phyloP scores from a whole-genome alignment of 1,284 basidiomycete genomes.

The Bjerkandera adusta region DNA sequence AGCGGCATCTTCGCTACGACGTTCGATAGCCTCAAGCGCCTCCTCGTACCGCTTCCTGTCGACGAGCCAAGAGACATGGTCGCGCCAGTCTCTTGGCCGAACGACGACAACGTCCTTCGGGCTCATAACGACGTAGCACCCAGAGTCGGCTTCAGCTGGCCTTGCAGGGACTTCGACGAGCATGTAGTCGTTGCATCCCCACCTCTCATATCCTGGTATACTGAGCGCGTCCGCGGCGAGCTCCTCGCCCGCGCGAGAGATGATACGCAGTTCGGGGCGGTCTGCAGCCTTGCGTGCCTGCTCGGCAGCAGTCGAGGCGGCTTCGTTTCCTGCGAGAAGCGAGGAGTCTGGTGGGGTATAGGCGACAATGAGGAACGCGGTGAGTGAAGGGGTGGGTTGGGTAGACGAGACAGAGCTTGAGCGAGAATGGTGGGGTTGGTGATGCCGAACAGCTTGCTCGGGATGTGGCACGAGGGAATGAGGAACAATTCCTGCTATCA shows the following conservation, averaged over 20 bases:
- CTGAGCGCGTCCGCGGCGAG: conserved; percentile 83
- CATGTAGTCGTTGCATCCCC: conserved; percentile 92
- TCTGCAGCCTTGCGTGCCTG: conserved; percentile 83
- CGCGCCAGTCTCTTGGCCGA: conserved; percentile 81
- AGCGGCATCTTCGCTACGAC: conserved; percentile 30
- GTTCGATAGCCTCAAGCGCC: conserved; percentile 84
- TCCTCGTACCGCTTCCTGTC: conserved; percentile 86
- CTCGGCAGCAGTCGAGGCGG: conserved; percentile 64
- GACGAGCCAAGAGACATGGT: conserved; percentile 93
- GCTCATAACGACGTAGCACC: conserved; percentile 78
- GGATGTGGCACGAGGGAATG: conserved; percentile 47
- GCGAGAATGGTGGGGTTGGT: conserved; percentile 18
- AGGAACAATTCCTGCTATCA: conserved; percentile 89
- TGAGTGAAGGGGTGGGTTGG: conserved; percentile 36
- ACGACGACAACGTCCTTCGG: conserved; percentile 88
- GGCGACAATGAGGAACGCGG: conserved; percentile 83
- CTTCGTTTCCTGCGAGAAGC: conserved; percentile 55
- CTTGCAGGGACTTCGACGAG: conserved; percentile 51
- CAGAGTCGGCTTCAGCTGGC: conserved; percentile 35
- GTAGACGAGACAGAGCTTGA: conserved; percentile 20
- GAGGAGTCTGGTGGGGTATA: conserved; percentile 74
- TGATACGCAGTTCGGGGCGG: conserved; percentile 90
- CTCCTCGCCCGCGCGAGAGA: conserved; percentile 89
- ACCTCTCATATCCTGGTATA: conserved; percentile 77
- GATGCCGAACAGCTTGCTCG: conserved; percentile 22